These are phyloP conservation scores for Ananas comosus DNA, from an alignment of 176 grass and related monocot species.

Conservation along the genomic window DNA sequence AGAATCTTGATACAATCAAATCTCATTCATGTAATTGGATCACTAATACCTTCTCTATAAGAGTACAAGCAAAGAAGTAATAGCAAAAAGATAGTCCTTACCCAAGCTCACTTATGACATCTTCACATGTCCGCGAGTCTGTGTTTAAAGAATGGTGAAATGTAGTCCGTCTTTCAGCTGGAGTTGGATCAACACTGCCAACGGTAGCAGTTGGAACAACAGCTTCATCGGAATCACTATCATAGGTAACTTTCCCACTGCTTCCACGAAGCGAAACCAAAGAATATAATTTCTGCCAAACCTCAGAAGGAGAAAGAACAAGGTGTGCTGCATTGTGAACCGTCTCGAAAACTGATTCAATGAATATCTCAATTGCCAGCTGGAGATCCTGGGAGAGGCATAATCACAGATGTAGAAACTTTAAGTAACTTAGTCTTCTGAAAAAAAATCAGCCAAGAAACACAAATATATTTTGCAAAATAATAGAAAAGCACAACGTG, in stretches of 20 bases:
- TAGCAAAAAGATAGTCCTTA: conserved; percentile 23
- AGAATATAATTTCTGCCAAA: conserved; percentile 49
- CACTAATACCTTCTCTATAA: neutral
- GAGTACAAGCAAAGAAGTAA: neutral
- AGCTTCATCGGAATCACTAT: conserved; percentile 36
- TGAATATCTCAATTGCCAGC: conserved; percentile 90
- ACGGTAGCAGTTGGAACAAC: conserved; percentile 48
- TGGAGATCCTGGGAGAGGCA: conserved; percentile 58
- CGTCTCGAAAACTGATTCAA: conserved; percentile 83
- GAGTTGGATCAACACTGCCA: conserved; percentile 58
- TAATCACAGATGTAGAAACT: conserved; percentile 5
- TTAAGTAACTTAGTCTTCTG: neutral
- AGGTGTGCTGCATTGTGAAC: conserved; percentile 77
- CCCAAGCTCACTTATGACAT: conserved; percentile 97
- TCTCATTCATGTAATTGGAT: neutral
- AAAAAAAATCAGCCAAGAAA: too few relatives aligned
- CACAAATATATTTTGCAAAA: neutral
- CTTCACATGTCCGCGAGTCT: conserved; percentile 85
- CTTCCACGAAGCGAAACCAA: conserved; percentile 46
- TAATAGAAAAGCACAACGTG: neutral
- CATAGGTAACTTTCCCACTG: conserved; percentile 2
- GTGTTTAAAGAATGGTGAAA: conserved; percentile 81
- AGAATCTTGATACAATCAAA: neutral
- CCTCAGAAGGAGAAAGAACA: conserved; percentile 80
- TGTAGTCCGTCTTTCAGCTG: conserved; percentile 46